Percentiles rank a stretch among this genome's conserved stretches.
These are phyloP conservation scores for Herpetospermum pedunculosum DNA, from an alignment of 306 rosid species.

Conservation along the genomic window DNA sequence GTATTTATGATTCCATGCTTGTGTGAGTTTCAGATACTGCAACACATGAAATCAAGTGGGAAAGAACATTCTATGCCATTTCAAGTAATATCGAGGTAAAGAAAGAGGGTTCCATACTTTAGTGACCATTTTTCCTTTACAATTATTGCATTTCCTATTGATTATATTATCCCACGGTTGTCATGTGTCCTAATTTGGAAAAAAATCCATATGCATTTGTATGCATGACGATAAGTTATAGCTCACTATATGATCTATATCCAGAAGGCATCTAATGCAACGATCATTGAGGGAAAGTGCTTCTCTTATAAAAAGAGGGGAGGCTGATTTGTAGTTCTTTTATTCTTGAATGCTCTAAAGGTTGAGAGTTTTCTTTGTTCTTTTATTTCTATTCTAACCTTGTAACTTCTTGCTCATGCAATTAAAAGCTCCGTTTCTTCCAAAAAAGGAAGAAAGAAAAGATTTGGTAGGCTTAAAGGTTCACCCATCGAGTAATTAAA, in stretches of 20 bases:
- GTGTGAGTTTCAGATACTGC: conserved; percentile 62
- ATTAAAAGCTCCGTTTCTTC: neutral
- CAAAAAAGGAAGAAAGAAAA: too few species aligned
- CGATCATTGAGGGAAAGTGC: neutral
- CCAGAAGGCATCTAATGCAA: neutral
- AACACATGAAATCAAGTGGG: conserved; percentile 98
- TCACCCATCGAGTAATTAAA: neutral
- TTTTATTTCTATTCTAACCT: neutral
- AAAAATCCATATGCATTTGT: neutral
- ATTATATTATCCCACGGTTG: neutral
- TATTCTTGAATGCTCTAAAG: neutral
- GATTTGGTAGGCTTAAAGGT: neutral
- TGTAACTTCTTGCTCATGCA: neutral
- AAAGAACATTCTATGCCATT: conserved; percentile 98
- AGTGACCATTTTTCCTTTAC: neutral
- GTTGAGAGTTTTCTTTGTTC: neutral
- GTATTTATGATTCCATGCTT: conserved; percentile 7
- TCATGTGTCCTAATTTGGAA: neutral
- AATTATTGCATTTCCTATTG: neutral
- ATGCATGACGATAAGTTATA: neutral
- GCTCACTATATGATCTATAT: neutral
- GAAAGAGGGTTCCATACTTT: conserved; percentile 19
- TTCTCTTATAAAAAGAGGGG: neutral
- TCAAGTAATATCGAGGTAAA: conserved; percentile 95
- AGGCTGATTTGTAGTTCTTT: neutral